Conservation (phyloP, 257 asterid species). For the Jaltomata sinuosa region DNA sequence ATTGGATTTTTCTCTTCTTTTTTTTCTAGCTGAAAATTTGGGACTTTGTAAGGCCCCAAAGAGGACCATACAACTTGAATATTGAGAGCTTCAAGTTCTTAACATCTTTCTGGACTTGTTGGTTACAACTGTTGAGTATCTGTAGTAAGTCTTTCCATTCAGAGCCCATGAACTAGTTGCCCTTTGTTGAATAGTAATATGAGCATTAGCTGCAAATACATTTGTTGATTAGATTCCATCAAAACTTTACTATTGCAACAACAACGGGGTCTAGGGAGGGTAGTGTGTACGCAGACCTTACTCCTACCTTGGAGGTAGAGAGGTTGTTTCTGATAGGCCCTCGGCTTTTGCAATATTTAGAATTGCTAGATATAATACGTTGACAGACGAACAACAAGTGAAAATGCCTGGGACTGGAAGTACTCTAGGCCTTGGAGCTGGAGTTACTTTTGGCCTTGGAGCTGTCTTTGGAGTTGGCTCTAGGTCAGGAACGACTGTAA, state of each 20-base stretch:
- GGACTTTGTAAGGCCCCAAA: conserved; percentile 87
- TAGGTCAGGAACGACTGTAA: background rate
- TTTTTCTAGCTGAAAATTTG: too few relatives aligned
- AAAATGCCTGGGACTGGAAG: conserved; percentile 53
- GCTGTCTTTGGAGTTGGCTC: conserved; percentile 19
- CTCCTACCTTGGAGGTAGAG: background rate
- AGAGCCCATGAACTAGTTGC: conserved; percentile 59
- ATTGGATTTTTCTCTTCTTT: too few relatives aligned
- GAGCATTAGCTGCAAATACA: conserved; percentile 39
- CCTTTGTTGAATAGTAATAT: conserved; percentile 42
- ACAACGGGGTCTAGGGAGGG: background rate
- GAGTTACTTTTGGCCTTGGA: conserved; percentile 27
- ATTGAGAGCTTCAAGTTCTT: conserved; percentile 59
- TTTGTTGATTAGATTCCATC: background rate
- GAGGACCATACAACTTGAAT: conserved; percentile 73
- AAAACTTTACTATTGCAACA: background rate
- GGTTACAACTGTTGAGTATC: conserved; percentile 63
- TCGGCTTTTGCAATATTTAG: background rate
- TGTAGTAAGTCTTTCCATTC: conserved; percentile 62
- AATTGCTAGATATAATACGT: background rate
- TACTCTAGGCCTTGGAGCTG: conserved; percentile 31
- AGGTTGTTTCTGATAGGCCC: background rate
- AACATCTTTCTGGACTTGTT: conserved; percentile 75
- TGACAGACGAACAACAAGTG: background rate
- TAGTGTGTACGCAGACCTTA: background rate